These are phyloP conservation scores for Paracoccidioides brasiliensis DNA, from an alignment of 2,329 filamentous ascomycete genomes.

Conservation along the genomic window DNA sequence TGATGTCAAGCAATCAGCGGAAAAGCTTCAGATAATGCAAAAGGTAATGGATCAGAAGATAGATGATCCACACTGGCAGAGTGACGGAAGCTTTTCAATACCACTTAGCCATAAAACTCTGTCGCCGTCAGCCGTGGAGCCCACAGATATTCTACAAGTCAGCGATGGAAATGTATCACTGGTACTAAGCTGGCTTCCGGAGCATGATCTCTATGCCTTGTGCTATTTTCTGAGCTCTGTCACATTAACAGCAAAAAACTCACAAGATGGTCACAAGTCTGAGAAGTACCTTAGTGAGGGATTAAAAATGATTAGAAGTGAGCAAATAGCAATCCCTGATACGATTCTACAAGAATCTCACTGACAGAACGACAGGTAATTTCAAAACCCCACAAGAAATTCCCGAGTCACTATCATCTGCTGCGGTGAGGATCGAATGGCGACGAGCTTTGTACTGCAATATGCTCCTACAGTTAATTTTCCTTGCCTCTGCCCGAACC, in stretches of 20 bases:
- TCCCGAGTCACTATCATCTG: slow-evolving; percentile 44
- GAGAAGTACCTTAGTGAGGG: slow-evolving; percentile 47
- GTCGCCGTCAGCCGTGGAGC: slow-evolving; percentile 26
- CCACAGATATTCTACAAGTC: slow-evolving; percentile 30
- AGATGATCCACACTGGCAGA: slow-evolving; percentile 32
- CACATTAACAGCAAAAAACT: slow-evolving; percentile 43
- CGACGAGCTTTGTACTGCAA: slow-evolving; percentile 54
- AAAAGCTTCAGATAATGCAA: slow-evolving; percentile 46
- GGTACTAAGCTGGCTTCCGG: slow-evolving; percentile 47
- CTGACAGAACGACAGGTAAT: slow-evolving; percentile 17
- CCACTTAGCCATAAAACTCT: slow-evolving; percentile 29
- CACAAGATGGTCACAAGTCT: slow-evolving; percentile 40
- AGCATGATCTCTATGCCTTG: slow-evolving; percentile 46
- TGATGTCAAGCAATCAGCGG: slow-evolving; percentile 37
- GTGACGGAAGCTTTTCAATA: slow-evolving; percentile 36
- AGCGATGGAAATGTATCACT: slow-evolving; percentile 34
- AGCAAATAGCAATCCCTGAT: slow-evolving; percentile 4
- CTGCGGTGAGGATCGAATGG: slow-evolving; percentile 50
- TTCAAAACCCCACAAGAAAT: slow-evolving; percentile 29
- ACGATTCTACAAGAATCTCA: slow-evolving; percentile 9
- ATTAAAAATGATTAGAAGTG: slow-evolving; percentile 37
- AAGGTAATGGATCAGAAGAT: slow-evolving; percentile 39
- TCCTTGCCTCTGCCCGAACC: slow-evolving; percentile 56
- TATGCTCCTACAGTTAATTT: slow-evolving; percentile 55
- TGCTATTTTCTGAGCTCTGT: slow-evolving; percentile 47